Conservation (phyloP, 2,329 filamentous ascomycete genomes). For the Phoma sp. region DNA sequence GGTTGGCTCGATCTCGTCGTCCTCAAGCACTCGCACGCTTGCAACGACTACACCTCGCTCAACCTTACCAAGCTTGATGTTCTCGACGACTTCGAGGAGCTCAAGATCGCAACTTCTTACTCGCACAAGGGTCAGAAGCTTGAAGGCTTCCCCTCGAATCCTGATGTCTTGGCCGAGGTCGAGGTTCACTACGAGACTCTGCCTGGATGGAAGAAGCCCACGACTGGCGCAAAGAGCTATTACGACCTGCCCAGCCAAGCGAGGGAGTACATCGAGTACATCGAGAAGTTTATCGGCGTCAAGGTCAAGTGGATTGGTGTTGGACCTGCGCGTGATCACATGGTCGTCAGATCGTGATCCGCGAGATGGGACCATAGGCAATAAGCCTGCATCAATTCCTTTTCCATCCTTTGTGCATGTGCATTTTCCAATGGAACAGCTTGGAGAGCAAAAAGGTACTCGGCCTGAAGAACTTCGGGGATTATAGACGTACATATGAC, state of each 20-base stretch:
- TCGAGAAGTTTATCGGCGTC: slow-evolving; percentile 70
- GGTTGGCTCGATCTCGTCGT: slow-evolving; percentile 74
- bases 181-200: slow-evolving; percentile 73
- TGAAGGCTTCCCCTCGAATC: slow-evolving; percentile 70
- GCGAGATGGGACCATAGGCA: slow-evolving; percentile 14
- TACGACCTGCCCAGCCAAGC: slow-evolving; percentile 69
- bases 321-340: slow-evolving; percentile 68
- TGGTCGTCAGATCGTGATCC: slow-evolving; percentile 60
- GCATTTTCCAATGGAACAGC: neutral
- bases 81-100: slow-evolving; percentile 73
- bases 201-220: slow-evolving; percentile 72
- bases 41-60: slow-evolving; percentile 72
- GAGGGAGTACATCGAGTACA: slow-evolving; percentile 69
- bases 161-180: slow-evolving; percentile 62
- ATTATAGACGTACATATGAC: slow-evolving; percentile 9
- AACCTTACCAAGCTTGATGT: slow-evolving; percentile 74
- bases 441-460: neutral
- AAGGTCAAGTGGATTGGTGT: slow-evolving; percentile 71
- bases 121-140: slow-evolving; percentile 61
- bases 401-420: slow-evolving; percentile 3
- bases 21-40: slow-evolving; percentile 67
- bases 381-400: slow-evolving; percentile 3
- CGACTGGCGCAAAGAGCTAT: slow-evolving; percentile 65
- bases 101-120: slow-evolving; percentile 79
- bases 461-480: neutral